These are phyloP conservation scores for Phlyctochytrium arcticum DNA, from an alignment of 192 early-diverging fungal genomes.

Conservation along the genomic window DNA sequence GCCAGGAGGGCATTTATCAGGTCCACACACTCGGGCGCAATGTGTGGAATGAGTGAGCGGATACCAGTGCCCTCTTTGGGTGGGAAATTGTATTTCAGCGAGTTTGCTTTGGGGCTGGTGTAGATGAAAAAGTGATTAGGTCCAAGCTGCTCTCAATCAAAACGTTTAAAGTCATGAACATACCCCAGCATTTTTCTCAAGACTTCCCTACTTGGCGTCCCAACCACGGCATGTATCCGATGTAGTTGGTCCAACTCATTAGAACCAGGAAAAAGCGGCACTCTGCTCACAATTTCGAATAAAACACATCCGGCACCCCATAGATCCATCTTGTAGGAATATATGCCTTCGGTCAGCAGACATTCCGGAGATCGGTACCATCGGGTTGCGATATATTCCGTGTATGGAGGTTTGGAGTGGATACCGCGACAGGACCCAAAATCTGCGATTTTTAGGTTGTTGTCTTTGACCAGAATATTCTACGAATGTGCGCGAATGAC, in stretches of 20 bases:
- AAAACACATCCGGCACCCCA: slow-evolving; percentile 62
- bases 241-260: slow-evolving; percentile 63
- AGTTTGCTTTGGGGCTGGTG: slow-evolving; percentile 31
- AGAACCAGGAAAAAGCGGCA: slow-evolving; percentile 56
- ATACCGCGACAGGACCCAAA: slow-evolving; percentile 63
- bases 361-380: slow-evolving; percentile 67
- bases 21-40: slow-evolving; percentile 42
- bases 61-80: slow-evolving; percentile 50
- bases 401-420: slow-evolving; percentile 60
- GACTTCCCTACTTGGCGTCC: slow-evolving; percentile 50
- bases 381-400: slow-evolving; percentile 65
- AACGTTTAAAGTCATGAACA: neutral
- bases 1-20: slow-evolving; percentile 41
- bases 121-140: no score
- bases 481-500: neutral
- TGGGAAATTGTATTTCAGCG: slow-evolving; percentile 51
- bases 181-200: slow-evolving; percentile 53
- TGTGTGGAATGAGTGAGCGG: slow-evolving; percentile 39
- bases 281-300: slow-evolving; percentile 50
- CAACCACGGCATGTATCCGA: slow-evolving; percentile 55
- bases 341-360: slow-evolving; percentile 54
- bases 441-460: slow-evolving; percentile 54
- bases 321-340: slow-evolving; percentile 59
- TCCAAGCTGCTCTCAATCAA: no score
- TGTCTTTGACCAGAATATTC: slow-evolving; percentile 57